These are phyloP conservation scores for Mortierella sp. DNA, from an alignment of 371 early-diverging fungal genomes.

Conservation along the genomic window DNA sequence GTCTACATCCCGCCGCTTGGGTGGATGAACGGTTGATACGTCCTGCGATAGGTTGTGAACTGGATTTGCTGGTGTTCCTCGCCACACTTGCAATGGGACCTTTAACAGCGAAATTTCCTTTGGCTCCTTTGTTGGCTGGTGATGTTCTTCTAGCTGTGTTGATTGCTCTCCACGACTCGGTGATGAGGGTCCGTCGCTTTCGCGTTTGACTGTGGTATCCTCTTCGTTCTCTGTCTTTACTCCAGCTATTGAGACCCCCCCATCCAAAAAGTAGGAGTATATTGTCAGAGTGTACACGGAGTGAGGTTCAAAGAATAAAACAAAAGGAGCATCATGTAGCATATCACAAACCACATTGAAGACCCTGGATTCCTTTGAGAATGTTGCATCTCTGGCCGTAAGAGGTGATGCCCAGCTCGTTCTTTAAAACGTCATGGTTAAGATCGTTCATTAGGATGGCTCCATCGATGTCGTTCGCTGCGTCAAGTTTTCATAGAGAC, in stretches of 20 bases:
- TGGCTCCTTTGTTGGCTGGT: neutral
- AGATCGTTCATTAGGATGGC: constrained; percentile 19
- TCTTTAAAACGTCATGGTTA: constrained; percentile 32
- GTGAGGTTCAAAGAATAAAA: too few relatives aligned
- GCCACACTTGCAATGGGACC: constrained; percentile 4
- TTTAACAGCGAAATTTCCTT: constrained; percentile 2
- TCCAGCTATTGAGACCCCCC: too few relatives aligned
- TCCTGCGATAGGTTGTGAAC: neutral
- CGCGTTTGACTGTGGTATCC: too few relatives aligned
- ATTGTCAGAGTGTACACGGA: too few relatives aligned
- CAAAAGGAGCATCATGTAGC: too few relatives aligned
- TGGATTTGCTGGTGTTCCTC: neutral
- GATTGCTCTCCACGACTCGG: neutral
- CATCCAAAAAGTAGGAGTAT: too few relatives aligned
- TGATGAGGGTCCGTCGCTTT: too few relatives aligned
- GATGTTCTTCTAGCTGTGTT: neutral
- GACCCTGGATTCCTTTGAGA: constrained; percentile 10
- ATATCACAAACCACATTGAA: too few relatives aligned
- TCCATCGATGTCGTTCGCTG: constrained; percentile 48
- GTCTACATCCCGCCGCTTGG: too few relatives aligned
- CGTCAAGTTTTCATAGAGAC: too few relatives aligned
- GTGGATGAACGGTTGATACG: too few relatives aligned
- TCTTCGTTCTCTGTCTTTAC: neutral
- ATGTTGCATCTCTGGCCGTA: constrained; percentile 36
- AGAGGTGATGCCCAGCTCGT: constrained; percentile 21